phyloP scores from a whole-genome alignment of 345 rosid genomes.

The Eucalyptus camaldulensis region DNA sequence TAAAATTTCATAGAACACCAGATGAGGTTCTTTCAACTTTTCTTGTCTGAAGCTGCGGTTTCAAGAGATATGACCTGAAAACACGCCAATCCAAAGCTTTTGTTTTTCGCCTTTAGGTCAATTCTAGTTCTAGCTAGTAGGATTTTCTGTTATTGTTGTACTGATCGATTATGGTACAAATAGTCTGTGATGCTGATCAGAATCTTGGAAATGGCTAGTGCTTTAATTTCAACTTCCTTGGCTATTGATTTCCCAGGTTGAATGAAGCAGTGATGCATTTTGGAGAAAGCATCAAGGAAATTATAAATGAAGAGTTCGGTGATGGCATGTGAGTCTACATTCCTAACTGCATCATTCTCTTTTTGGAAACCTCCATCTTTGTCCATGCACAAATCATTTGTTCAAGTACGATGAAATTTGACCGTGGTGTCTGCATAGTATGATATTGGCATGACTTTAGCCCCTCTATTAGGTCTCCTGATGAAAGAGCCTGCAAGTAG shows the following conservation, averaged over 20 bases:
- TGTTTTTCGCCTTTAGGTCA: background rate
- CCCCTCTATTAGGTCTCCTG: background rate
- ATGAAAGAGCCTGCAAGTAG: background rate
- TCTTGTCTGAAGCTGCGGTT: background rate
- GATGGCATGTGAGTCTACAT: constrained; percentile 71
- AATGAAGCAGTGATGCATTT: constrained; percentile 97
- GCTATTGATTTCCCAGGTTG: constrained; percentile 30
- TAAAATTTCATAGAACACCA: background rate
- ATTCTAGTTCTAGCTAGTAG: background rate
- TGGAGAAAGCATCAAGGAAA: constrained; percentile 92
- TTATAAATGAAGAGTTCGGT: constrained; percentile 86
- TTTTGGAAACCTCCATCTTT: background rate
- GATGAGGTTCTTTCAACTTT: background rate
- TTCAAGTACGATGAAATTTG: background rate
- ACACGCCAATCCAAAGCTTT: background rate
- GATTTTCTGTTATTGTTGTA: background rate
- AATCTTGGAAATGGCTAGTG: background rate
- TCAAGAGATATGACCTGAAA: background rate
- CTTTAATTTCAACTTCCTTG: background rate
- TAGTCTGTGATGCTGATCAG: background rate
- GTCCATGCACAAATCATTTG: background rate
- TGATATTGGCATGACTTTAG: background rate
- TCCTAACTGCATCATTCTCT: background rate
- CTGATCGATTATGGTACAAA: background rate
- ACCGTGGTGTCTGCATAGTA: background rate